A percentile compares a stretch with the other conserved stretches of the same genome.
These are phyloP conservation scores for Astraeus odoratus DNA, from an alignment of 768 basidiomycete genomes.

Conservation along the genomic window DNA sequence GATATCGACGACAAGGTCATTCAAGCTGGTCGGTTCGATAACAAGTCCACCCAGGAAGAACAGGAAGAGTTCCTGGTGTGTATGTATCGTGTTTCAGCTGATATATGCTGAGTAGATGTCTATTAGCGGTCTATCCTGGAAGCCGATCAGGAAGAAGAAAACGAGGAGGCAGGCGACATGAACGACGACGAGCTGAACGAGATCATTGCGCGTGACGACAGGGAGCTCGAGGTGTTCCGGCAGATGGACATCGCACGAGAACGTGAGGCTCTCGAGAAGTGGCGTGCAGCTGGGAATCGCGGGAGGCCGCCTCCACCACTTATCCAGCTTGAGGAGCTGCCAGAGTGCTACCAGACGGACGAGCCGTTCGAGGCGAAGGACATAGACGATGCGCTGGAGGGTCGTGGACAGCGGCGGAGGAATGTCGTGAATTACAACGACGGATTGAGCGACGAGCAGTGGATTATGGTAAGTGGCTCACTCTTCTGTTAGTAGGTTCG, in stretches of 20 bases:
- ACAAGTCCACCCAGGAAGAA: constrained; percentile 96
- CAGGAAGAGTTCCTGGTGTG: constrained; percentile 90
- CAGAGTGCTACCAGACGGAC: constrained; percentile 83
- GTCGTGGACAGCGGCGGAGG: constrained; percentile 79
- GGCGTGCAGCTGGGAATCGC: constrained; percentile 68
- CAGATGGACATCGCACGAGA: constrained; percentile 80
- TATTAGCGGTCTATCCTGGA: constrained; percentile 81
- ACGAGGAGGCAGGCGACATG: constrained; percentile 87
- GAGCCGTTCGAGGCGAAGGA: constrained; percentile 71
- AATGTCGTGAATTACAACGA: constrained; percentile 90
- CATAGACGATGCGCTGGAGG: constrained; percentile 48
- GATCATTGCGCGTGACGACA: constrained; percentile 78
- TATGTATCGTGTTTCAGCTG: constrained; percentile 7
- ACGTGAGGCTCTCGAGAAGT: constrained; percentile 51
- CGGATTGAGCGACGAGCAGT: constrained; percentile 89
- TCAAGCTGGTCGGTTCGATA: constrained; percentile 97
- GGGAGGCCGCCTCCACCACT: constrained; percentile 73
- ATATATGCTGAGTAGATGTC: constrained; percentile 5
- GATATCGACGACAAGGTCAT: constrained; percentile 99
- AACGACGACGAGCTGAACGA: constrained; percentile 94
- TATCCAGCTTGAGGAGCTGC: constrained; percentile 84
- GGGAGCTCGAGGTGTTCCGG: constrained; percentile 71
- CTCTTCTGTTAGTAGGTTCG: neutral
- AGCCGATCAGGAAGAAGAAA: constrained; percentile 85
- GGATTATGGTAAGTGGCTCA: constrained; percentile 47